phyloP scores from a whole-genome alignment of 768 basidiomycete species.

The Auricularia sp. region DNA sequence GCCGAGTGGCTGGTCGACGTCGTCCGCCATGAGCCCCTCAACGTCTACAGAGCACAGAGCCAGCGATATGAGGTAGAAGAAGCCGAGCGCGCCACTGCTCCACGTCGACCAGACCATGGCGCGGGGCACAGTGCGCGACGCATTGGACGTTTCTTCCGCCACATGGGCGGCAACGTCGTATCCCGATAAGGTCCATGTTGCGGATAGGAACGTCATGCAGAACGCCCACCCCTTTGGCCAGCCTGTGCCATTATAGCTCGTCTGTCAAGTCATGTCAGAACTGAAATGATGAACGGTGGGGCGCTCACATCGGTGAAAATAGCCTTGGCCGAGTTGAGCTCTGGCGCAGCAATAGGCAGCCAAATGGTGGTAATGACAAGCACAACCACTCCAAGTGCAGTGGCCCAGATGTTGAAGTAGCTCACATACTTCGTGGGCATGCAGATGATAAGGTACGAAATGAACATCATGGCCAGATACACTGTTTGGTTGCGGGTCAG shows the following conservation, averaged over 20 bases:
- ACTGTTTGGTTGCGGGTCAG: background rate
- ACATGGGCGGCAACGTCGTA: slow-evolving; percentile 1
- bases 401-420: background rate
- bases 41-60: background rate
- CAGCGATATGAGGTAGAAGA: background rate
- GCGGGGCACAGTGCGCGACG: background rate
- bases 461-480: background rate
- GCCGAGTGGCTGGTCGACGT: background rate
- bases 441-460: background rate
- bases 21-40: background rate
- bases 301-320: background rate
- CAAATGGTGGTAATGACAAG: background rate
- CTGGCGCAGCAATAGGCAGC: background rate
- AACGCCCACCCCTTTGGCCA: background rate
- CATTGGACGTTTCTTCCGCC: background rate
- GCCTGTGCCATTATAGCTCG: background rate
- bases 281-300: background rate
- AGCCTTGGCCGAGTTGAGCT: background rate
- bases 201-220: slow-evolving; percentile 1
- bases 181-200: background rate
- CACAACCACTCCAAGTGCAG: background rate
- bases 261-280: background rate
- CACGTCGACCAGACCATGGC: background rate
- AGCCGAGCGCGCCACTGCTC: background rate
- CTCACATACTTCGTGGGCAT: background rate